Evolutionary conservation across 2,329 filamentous ascomycete species (phyloP).

Genomic region (Tolypocladium tundrense): DNA sequence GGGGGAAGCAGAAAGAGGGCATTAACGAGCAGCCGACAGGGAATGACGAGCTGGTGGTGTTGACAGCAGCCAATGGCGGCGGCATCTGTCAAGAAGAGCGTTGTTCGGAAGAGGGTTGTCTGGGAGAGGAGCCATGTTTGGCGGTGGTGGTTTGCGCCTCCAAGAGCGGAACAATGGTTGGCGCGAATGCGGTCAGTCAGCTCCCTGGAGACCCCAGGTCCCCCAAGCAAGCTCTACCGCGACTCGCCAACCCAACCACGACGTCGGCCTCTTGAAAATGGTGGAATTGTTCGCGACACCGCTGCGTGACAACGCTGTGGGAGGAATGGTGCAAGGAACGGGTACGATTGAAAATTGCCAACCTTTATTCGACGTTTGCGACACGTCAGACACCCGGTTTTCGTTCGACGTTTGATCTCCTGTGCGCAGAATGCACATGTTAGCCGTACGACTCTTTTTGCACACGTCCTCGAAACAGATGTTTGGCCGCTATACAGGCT

Average conservation of each 20-base stretch:
- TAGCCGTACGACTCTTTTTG: background rate
- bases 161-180: conserved; percentile 1
- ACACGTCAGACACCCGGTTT: conserved; percentile 53
- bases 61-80: background rate
- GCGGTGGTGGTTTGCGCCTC: background rate
- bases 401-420: conserved; percentile 54
- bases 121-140: background rate
- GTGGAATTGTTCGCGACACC: background rate
- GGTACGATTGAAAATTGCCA: conserved; percentile 15
- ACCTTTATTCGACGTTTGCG: conserved; percentile 54
- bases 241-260: background rate
- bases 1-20: background rate
- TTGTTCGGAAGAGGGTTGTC: background rate
- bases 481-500: background rate
- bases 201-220: background rate
- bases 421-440: conserved; percentile 13
- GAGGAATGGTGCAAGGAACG: background rate
- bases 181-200: background rate
- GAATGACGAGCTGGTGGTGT: background rate
- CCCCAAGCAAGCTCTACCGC: background rate
- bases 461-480: background rate
- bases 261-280: background rate
- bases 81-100: background rate
- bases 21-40: background rate
- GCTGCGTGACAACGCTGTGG: background rate